Base-by-base conservation (phyloP, 1,284 basidiomycete species). In the Moniliophthora roreri region DNA sequence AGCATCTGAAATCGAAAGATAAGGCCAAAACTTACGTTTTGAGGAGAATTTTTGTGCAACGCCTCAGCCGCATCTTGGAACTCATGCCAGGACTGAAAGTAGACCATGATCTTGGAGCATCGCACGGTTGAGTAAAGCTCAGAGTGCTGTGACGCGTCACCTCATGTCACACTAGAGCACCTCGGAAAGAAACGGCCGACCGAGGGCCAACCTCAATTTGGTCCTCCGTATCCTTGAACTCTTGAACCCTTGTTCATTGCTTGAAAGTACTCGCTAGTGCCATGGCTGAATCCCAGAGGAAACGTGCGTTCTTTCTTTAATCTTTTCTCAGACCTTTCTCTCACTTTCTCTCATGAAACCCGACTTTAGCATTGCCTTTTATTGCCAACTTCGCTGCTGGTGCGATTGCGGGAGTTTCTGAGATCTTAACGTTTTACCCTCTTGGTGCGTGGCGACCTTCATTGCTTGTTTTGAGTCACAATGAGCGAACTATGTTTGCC, bases 391-490 rank as follows among this genome's bases (percentile, higher is more conserved):
- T 96, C 66, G 81, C 87, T 8, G 92, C 94, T 1, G 94, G 94
- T 53, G 93, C 94, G 7, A 92, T 95, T 60, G 93, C 94, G 61
- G 92, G 89, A 38, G 77, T 89, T 51, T 87, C 88, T 7, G 96
- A 99, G 72, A 91, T 99, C 53, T 77, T 97, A 61, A 94, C 85
- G 8, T 93, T 98, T 63, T 94, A 96, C 63, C 94, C 94, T 54
- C 87, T 96, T 58, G 93, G 91, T 93, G 66, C 66, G 88, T 66
- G 28, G 18, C n/a, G n/a, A n/a, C n/a, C n/a, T 48, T 8, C 7
- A 23, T 39, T 51, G 16, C 34, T 41, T 51, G 28, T 40, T 2
- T 3, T 15, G 20, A 28, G 39, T 37, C n/a, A 48, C 56, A 21
- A 48, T 48, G n/a, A n/a, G n/a, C n/a, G n/a, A n/a, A n/a, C n/a